These are phyloP conservation scores for Xylaria sp. DNA, from an alignment of 495 filamentous ascomycete genomes.

Conservation along the genomic window DNA sequence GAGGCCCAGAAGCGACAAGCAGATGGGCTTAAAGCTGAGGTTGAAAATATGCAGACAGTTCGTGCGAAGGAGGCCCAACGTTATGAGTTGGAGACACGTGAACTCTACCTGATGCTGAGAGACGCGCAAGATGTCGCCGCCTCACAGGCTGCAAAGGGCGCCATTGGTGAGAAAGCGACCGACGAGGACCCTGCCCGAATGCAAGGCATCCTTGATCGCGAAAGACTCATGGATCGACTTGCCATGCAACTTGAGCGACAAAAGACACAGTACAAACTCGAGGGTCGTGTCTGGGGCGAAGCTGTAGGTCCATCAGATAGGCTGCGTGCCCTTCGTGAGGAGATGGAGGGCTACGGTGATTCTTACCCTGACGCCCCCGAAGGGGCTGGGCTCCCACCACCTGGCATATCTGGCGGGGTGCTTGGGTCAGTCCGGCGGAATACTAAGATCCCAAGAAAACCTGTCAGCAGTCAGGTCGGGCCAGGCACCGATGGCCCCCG, in stretches of 20 bases:
- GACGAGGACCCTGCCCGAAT: conserved; percentile 76
- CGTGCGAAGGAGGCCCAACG: conserved; percentile 92
- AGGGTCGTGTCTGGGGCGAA: conserved; percentile 92
- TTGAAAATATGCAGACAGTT: conserved; percentile 84
- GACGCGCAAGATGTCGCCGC: conserved; percentile 97
- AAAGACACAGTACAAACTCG: conserved; percentile 97
- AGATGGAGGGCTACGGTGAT: conserved; percentile 77
- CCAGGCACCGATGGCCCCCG: conserved; percentile 48
- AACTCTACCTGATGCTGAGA: conserved; percentile 97
- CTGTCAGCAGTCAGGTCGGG: conserved; percentile 51
- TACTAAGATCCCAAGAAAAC: conserved; percentile 67
- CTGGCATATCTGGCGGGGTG: conserved; percentile 57
- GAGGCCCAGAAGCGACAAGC: conserved; percentile 85
- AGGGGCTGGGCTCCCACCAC: conserved; percentile 37
- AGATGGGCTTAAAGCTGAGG: conserved; percentile 84
- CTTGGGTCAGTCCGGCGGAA: conserved; percentile 66
- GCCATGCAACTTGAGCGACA: conserved; percentile 95
- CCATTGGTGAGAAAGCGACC: conserved; percentile 59
- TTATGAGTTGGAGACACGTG: conserved; percentile 93
- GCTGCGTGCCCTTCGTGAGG: conserved; percentile 87
- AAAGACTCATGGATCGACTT: conserved; percentile 87
- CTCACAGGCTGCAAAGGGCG: conserved; percentile 77
- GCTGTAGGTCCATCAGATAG: conserved; percentile 84
- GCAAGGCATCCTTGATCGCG: conserved; percentile 91
- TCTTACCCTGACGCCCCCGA: conserved; percentile 47